Conservation (phyloP, 805 yeast species). For the Wickerhamomyces bisporus region DNA sequence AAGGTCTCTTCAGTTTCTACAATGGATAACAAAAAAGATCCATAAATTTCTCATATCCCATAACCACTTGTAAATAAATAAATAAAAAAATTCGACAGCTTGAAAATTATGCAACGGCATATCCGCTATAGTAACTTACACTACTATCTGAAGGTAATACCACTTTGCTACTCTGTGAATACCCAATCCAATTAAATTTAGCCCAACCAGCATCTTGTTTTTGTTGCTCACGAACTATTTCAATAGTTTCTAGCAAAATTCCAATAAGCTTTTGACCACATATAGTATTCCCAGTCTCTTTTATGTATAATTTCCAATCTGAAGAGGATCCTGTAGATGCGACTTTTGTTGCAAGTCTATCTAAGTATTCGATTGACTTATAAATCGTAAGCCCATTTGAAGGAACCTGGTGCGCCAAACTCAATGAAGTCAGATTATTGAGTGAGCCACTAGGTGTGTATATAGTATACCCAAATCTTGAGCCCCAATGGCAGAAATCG, state of each 20-base stretch:
- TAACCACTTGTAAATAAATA: too few species aligned
- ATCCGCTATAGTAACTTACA: slow-evolving; percentile 90
- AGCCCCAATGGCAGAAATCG: slow-evolving; percentile 96
- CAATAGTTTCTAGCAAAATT: slow-evolving; percentile 52
- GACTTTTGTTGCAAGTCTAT: slow-evolving; percentile 63
- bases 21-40: too few species aligned
- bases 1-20: too few species aligned
- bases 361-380: slow-evolving; percentile 70
- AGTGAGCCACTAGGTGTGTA: slow-evolving; percentile 31
- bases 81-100: not conserved
- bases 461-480: slow-evolving; percentile 52
- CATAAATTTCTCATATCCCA: too few species aligned
- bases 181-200: slow-evolving; percentile 66
- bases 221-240: slow-evolving; percentile 24
- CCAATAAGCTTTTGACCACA: slow-evolving; percentile 88
- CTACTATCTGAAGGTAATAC: slow-evolving; percentile 52
- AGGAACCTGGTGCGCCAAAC: slow-evolving; percentile 3
- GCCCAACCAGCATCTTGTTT: slow-evolving; percentile 18
- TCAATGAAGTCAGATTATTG: slow-evolving; percentile 13
- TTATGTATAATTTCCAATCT: slow-evolving; percentile 64
- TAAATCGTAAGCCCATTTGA: slow-evolving; percentile 43
- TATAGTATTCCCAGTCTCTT: slow-evolving; percentile 75
- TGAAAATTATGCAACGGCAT: slow-evolving; percentile 18
- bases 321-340: slow-evolving; percentile 49
- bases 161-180: slow-evolving; percentile 68